A percentile compares a stretch with the other conserved stretches of the same genome.
Evolutionary conservation across 139 green algal genomes (phyloP).

Genomic region (Raphidocelis subcapitata): DNA sequence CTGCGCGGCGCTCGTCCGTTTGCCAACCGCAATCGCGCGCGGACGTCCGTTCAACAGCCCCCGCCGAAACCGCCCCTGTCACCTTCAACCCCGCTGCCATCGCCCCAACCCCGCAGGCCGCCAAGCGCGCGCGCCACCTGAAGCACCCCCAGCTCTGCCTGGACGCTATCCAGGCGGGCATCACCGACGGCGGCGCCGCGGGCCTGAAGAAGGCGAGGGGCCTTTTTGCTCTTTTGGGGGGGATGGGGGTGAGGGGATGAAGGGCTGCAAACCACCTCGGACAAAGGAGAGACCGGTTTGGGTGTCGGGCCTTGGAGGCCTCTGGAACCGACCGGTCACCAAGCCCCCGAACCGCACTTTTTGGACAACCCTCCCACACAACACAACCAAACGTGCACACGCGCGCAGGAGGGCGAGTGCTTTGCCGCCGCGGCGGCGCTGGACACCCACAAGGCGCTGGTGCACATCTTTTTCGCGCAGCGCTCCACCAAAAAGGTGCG

Average conservation of each 20-base stretch:
- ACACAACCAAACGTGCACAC: no score
- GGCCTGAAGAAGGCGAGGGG: slow-evolving; percentile 74
- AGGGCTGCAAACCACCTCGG: neutral
- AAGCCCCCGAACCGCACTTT: no score
- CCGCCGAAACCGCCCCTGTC: no score
- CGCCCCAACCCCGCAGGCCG: no score
- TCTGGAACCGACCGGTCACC: no score
- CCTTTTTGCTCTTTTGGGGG: neutral
- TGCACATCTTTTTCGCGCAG: slow-evolving; percentile 99
- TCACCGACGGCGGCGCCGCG: slow-evolving; percentile 75
- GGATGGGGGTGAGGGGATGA: neutral
- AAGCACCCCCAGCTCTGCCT: slow-evolving; percentile 92
- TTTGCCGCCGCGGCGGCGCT: slow-evolving; percentile 76
- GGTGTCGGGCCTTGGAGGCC: no score
- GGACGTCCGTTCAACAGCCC: no score
- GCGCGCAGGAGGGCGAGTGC: slow-evolving; percentile 58
- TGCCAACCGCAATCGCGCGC: no score
- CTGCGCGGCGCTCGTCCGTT: no score
- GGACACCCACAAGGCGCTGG: slow-evolving; percentile 89
- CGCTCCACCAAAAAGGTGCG: slow-evolving; percentile 88
- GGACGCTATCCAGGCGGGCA: slow-evolving; percentile 83
- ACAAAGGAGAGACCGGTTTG: no score
- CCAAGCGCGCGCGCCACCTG: slow-evolving; percentile 67
- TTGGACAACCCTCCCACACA: no score
- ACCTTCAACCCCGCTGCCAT: no score